A percentile compares a stretch with the other conserved stretches of the same genome.
Conservation (phyloP, 495 filamentous ascomycete genomes). For the Lophiostoma macrostomum region DNA sequence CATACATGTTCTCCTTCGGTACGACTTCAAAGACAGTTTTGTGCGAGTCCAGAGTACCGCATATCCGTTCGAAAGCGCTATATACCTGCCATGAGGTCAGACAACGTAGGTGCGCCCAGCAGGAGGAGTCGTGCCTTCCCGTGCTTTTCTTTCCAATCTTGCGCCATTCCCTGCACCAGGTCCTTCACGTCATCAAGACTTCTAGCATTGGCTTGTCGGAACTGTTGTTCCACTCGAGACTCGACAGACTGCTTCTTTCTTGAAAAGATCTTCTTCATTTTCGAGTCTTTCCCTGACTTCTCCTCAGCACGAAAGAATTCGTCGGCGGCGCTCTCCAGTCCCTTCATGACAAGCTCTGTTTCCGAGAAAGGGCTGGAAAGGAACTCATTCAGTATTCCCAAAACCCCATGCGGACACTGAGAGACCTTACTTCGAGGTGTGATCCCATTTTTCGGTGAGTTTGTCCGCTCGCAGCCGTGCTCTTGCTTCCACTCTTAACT, state of each 20-base stretch:
- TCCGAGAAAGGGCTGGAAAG: neutral
- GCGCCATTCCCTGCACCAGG: neutral
- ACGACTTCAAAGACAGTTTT: neutral
- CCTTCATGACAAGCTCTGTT: neutral
- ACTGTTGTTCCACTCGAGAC: neutral
- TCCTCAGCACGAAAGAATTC: neutral
- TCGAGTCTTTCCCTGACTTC: neutral
- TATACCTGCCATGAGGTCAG: neutral
- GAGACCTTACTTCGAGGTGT: neutral
- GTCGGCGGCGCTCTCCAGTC: neutral
- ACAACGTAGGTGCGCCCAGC: no score
- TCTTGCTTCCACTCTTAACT: neutral
- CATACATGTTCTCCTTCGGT: conserved; percentile 2
- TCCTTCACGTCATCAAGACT: conserved; percentile 1
- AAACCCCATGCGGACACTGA: no score
- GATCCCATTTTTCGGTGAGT: neutral
- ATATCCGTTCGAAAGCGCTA: neutral
- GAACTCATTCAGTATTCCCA: no score
- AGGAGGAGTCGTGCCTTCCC: neutral
- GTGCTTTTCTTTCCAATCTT: conserved; percentile 8
- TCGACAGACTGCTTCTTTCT: neutral
- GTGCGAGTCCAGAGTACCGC: neutral
- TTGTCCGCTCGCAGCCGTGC: neutral
- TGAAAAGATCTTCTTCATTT: neutral
- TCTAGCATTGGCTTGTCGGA: neutral